A percentile compares a stretch with the other conserved stretches of the same genome.
Conservation (phyloP, 441 rosid species). For the Erodium trifolium region DNA sequence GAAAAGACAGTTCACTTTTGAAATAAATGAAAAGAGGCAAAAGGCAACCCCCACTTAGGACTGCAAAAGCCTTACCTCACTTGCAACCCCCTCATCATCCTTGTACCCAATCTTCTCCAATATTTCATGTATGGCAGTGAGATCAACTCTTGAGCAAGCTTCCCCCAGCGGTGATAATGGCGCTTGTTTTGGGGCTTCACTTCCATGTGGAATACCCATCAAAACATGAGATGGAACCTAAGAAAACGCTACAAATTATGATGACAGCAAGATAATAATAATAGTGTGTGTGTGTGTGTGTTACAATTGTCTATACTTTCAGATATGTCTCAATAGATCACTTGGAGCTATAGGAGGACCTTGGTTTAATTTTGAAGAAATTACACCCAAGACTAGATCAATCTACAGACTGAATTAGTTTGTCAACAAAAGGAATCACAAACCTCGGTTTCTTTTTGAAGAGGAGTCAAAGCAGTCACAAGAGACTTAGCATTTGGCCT, state of each 20-base stretch:
- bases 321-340: background rate
- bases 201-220: slow-evolving; percentile 68
- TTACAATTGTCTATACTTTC: background rate
- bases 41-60: background rate
- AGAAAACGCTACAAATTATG: slow-evolving; percentile 5
- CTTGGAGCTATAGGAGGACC: background rate
- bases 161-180: slow-evolving; percentile 71
- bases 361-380: background rate
- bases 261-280: background rate
- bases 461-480: slow-evolving; percentile 65
- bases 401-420: background rate
- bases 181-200: slow-evolving; percentile 39
- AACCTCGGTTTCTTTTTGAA: slow-evolving; percentile 85
- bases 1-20: background rate
- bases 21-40: background rate
- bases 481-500: slow-evolving; percentile 89
- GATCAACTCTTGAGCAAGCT: slow-evolving; percentile 79
- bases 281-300: background rate
- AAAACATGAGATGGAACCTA: slow-evolving; percentile 70
- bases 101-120: slow-evolving; percentile 80
- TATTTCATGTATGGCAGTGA: slow-evolving; percentile 78
- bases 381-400: too few species aligned
- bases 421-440: slow-evolving; percentile 1
- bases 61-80: slow-evolving; percentile 45
- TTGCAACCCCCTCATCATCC: slow-evolving; percentile 80